phyloP scores from a whole-genome alignment of 2,329 filamentous ascomycete species.

The Aspergillus ochraceus region DNA sequence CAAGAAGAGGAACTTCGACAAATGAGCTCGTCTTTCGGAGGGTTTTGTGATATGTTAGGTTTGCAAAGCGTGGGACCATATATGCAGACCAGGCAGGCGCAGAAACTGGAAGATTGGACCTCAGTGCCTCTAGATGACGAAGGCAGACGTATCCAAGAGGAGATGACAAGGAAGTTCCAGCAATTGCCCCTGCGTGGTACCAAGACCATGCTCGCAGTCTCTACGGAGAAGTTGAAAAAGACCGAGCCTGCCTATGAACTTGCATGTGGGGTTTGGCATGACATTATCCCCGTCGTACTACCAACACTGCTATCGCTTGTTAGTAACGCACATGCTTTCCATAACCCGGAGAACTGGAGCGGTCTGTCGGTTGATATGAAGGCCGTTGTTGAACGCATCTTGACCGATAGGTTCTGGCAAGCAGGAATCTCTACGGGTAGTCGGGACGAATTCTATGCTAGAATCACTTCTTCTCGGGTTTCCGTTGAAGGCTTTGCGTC shows the following conservation, averaged over 20 bases:
- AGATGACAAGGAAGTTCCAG: slow-evolving; percentile 75
- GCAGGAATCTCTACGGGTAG: slow-evolving; percentile 94
- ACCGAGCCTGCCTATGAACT: slow-evolving; percentile 70
- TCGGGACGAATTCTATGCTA: slow-evolving; percentile 93
- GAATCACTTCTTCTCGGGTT: slow-evolving; percentile 82
- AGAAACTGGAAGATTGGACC: slow-evolving; percentile 81
- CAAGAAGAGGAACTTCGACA: slow-evolving; percentile 66
- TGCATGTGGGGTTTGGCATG: slow-evolving; percentile 80
- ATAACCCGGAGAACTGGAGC: slow-evolving; percentile 82
- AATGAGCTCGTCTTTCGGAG: slow-evolving; percentile 70
- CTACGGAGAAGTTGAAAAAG: slow-evolving; percentile 83
- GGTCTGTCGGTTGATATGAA: slow-evolving; percentile 74
- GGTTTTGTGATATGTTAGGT: slow-evolving; percentile 77
- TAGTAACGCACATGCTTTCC: slow-evolving; percentile 86
- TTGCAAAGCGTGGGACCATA: slow-evolving; percentile 81
- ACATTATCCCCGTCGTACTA: slow-evolving; percentile 78
- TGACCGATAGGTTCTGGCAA: slow-evolving; percentile 98
- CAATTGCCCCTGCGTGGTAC: slow-evolving; percentile 79
- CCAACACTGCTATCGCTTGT: slow-evolving; percentile 82
- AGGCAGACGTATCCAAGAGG: slow-evolving; percentile 74
- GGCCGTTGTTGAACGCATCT: slow-evolving; percentile 72
- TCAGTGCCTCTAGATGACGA: slow-evolving; percentile 72
- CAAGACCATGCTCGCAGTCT: slow-evolving; percentile 88
- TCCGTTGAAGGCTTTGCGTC: slow-evolving; percentile 94
- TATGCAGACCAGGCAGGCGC: slow-evolving; percentile 69